Percentiles rank a stretch among this genome's conserved stretches.
Conservation (phyloP, 164 flowering plant species). For the Liquidambar formosana region DNA sequence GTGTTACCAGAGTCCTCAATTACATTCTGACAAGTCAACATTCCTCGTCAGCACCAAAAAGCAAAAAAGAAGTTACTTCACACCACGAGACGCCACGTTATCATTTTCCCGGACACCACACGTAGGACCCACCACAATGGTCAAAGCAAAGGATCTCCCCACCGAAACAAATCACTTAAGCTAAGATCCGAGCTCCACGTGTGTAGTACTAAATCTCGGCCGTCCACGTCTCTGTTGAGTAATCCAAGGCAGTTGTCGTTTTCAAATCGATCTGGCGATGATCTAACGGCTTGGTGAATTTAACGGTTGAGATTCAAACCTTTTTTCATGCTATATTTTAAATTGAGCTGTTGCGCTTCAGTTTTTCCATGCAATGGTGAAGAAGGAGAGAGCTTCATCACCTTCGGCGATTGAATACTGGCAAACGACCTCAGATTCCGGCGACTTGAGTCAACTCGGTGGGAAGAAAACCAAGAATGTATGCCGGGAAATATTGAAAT, state of each 20-base stretch:
- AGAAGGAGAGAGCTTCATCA: neutral
- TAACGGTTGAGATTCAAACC: slow-evolving; percentile 23
- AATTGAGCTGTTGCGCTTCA: neutral
- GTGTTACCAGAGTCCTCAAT: slow-evolving; percentile 5
- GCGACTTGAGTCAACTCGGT: neutral
- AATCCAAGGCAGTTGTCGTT: slow-evolving; percentile 11
- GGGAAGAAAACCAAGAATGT: slow-evolving; percentile 12
- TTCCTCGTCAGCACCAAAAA: slow-evolving; percentile 8
- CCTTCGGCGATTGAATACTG: neutral
- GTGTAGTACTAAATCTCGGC: slow-evolving; percentile 10
- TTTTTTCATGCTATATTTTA: neutral
- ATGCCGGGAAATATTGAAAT: slow-evolving; percentile 35
- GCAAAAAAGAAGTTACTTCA: neutral
- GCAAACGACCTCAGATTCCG: neutral
- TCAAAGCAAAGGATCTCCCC: neutral
- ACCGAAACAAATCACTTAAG: slow-evolving; percentile 14
- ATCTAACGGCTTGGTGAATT: neutral
- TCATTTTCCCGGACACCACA: no score
- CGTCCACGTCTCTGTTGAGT: slow-evolving; percentile 43
- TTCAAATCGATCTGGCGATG: slow-evolving; percentile 19
- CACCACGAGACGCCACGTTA: slow-evolving; percentile 24
- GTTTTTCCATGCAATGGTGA: neutral
- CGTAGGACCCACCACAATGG: no score
- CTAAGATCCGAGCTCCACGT: slow-evolving; percentile 23
- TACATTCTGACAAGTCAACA: neutral